Base-by-base conservation (phyloP, 148 eudicot species). In the Chenopodium formosanum region DNA sequence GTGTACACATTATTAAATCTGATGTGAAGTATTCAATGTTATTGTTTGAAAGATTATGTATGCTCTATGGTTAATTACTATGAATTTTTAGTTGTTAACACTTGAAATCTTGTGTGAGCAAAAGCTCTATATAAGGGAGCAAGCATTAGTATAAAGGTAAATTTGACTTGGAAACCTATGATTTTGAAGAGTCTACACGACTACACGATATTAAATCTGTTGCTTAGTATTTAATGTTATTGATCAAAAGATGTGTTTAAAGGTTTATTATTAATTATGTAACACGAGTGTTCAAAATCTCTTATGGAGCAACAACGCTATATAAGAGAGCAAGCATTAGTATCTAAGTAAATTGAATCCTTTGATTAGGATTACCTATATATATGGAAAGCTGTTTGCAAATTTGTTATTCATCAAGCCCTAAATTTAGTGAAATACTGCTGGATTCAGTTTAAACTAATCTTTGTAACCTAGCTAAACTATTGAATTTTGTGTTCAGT, bases 401-500 rank as follows among this genome's bases (percentile, higher is more conserved):
- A 34, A 3, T 69, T 4, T 69, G 46, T 34, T 31, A 14, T 4
- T 22, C 9, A 31, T 67, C 8, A 27, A 31, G 13, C 4, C 9
- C 23, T 17, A 69, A 20, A 22, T 23, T 20, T 69, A 32, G n/a
- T 9, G 6, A 3, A 7, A 0, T 34, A 69, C 52, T 40, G 9
- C 3, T 70, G 50, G 74, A 37, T 20, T 20, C 44, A 27, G 20
- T 17, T 8, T 37, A 70, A 37, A 6, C 4, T 32, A 13, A 47
- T 46, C 25, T 29, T 2, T 81, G 67, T 3, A 32, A 17, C 19
- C 22, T 3, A 1, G 22, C 77, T 79, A 34, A 75, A 20, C 47
- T 23, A 13, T 9, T 68, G 44, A 25, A 70, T 70, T 32, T 69
- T 17, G 27, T 81, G 74, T 70, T 66, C 25, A 95, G 98, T 90